Evolutionary conservation across 2,329 filamentous ascomycete species (phyloP).

Genomic region (Endocalyx cinctus): DNA sequence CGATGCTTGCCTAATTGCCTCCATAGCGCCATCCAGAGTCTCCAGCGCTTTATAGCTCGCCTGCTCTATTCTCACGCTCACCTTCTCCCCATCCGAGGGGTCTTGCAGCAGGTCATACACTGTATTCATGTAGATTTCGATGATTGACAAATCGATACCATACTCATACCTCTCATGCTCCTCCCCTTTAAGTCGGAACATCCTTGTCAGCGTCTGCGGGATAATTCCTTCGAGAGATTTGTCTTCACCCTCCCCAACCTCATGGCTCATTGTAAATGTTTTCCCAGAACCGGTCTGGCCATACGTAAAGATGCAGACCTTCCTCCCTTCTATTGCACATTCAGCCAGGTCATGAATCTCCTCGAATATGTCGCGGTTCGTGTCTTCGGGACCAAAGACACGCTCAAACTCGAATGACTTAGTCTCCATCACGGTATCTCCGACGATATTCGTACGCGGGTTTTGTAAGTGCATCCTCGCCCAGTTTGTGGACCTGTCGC

Average conservation of each 20-base stretch:
- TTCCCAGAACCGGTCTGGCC: constrained; percentile 96
- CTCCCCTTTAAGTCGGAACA: constrained; percentile 78
- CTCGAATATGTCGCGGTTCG: constrained; percentile 83
- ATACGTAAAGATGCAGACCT: constrained; percentile 97
- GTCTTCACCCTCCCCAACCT: background rate
- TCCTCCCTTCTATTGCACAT: constrained; percentile 90
- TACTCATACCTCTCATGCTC: constrained; percentile 74
- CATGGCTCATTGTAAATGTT: constrained; percentile 70
- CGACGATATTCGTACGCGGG: background rate
- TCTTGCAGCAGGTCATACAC: constrained; percentile 73
- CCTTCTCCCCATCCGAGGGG: constrained; percentile 67
- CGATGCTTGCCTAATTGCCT: constrained; percentile 72
- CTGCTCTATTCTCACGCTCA: constrained; percentile 79
- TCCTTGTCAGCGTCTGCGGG: constrained; percentile 81
- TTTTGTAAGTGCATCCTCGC: background rate
- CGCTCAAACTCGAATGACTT: constrained; percentile 70
- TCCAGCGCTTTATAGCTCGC: constrained; percentile 47
- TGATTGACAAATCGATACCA: constrained; percentile 83
- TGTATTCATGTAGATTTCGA: constrained; percentile 96
- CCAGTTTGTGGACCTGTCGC: constrained; percentile 4
- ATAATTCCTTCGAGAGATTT: constrained; percentile 79
- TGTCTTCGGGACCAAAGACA: constrained; percentile 72
- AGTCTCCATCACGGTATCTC: background rate
- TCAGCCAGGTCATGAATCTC: constrained; percentile 97
- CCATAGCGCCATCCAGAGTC: constrained; percentile 69